Percentiles rank a stretch among this genome's conserved stretches.
Conservation (phyloP, 1,284 basidiomycete species). For the Agaricales sp. region DNA sequence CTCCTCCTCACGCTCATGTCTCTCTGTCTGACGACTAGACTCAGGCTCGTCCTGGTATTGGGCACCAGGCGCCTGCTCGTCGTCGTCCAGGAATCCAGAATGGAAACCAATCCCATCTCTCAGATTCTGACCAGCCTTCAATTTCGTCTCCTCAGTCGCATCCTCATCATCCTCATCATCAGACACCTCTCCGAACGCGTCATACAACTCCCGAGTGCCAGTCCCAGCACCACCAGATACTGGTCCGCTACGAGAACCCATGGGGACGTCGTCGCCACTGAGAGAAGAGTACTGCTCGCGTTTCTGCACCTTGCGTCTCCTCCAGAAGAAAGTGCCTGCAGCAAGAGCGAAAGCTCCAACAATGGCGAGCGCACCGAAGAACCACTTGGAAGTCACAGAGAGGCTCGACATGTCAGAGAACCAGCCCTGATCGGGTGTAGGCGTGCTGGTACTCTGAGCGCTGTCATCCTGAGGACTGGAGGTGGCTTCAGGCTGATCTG, state of each 20-base stretch:
- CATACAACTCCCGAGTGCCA: conserved; percentile 6
- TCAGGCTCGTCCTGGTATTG: conserved; percentile 54
- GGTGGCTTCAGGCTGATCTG: neutral
- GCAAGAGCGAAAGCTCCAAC: conserved; percentile 65
- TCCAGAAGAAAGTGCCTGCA: conserved; percentile 61
- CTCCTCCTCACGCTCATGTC: neutral
- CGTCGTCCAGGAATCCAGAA: conserved; percentile 58
- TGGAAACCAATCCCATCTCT: conserved; percentile 34
- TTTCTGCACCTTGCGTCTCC: conserved; percentile 38
- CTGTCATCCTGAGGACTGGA: neutral
- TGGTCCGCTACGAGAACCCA: conserved; percentile 40
- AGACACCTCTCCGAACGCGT: conserved; percentile 1
- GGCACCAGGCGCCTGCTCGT: conserved; percentile 34
- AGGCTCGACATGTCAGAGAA: conserved; percentile 77
- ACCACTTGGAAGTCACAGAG: conserved; percentile 73
- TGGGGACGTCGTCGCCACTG: conserved; percentile 61
- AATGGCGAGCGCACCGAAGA: conserved; percentile 66
- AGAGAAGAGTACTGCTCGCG: conserved; percentile 61
- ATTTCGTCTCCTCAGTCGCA: conserved; percentile 52
- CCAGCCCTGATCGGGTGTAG: conserved; percentile 54
- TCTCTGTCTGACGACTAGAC: conserved; percentile 7
- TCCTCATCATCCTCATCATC: conserved; percentile 64
- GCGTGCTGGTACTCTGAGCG: conserved; percentile 11
- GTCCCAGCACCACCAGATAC: conserved; percentile 22
- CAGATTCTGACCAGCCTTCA: conserved; percentile 20